Evolutionary conservation across 257 asterid genomes (phyloP).

Genomic region (Solanum ossicruentum): DNA sequence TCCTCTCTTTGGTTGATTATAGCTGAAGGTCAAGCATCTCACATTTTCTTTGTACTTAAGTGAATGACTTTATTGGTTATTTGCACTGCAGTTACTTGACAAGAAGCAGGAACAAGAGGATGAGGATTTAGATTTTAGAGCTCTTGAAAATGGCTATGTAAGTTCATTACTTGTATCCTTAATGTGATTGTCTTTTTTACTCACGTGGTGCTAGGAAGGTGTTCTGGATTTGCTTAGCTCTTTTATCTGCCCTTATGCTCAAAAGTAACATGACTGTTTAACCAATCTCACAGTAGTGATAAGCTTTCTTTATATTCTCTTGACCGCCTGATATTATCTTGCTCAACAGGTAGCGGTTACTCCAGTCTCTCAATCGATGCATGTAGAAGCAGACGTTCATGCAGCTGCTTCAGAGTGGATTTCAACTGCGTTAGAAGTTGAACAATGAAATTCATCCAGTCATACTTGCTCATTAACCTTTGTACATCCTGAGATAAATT

Average conservation of each 20-base stretch:
- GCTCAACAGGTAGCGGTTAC: conserved; percentile 23
- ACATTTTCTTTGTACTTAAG: background rate
- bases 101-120: conserved; percentile 60
- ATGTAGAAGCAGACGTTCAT: conserved; percentile 8
- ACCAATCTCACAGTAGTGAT: background rate
- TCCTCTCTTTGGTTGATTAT: background rate
- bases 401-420: conserved; percentile 30
- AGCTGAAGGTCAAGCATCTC: background rate
- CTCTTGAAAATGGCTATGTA: conserved; percentile 80
- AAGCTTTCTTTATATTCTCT: background rate
- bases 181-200: background rate
- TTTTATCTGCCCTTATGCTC: background rate
- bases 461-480: background rate
- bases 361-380: conserved; percentile 11
- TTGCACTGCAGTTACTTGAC: conserved; percentile 46
- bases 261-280: background rate
- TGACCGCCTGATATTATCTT: background rate
- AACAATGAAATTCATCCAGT: background rate
- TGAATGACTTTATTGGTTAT: background rate
- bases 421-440: conserved; percentile 11
- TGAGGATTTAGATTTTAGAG: conserved; percentile 75
- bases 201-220: background rate
- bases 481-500: conserved; percentile 6
- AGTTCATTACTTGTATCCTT: conserved; percentile 12
- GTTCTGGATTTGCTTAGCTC: background rate